phyloP scores from a whole-genome alignment of 805 yeast species.

The Sungouiella blattae region DNA sequence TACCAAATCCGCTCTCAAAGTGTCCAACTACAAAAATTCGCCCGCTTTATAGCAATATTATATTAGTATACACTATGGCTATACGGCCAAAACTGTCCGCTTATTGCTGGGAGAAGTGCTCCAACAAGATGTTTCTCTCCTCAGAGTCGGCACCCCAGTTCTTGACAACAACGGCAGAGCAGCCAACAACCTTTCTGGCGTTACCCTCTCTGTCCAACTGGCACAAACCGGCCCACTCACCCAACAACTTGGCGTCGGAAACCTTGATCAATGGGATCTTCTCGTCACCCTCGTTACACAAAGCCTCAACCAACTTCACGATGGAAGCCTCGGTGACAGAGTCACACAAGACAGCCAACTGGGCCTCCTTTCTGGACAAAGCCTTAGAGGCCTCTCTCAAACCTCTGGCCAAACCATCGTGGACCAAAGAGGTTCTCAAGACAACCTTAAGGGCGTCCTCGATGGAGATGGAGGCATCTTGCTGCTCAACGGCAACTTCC shows the following conservation, averaged over 20 bases:
- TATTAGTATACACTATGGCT: slow-evolving; percentile 2
- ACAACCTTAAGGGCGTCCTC: slow-evolving; percentile 99
- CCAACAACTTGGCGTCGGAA: slow-evolving; percentile 98
- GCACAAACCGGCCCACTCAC: slow-evolving; percentile 99
- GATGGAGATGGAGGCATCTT: slow-evolving; percentile 86
- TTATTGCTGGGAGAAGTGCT: slow-evolving; percentile 91
- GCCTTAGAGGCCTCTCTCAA: slow-evolving; percentile 99
- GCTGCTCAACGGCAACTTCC: slow-evolving; percentile 81
- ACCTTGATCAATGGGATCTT: slow-evolving; percentile 98
- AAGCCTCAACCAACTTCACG: slow-evolving; percentile 97
- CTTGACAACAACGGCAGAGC: slow-evolving; percentile 98
- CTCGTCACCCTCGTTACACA: slow-evolving; percentile 95
- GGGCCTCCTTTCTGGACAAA: slow-evolving; percentile 95
- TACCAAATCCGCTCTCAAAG: too few relatives aligned
- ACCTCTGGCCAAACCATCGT: slow-evolving; percentile 99
- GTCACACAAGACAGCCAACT: slow-evolving; percentile 95
- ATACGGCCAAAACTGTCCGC: slow-evolving; percentile 8
- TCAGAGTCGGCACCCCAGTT: slow-evolving; percentile 99
- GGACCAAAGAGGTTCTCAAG: slow-evolving; percentile 94
- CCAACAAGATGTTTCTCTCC: slow-evolving; percentile 94
- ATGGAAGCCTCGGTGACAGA: slow-evolving; percentile 97
- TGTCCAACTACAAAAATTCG: too few relatives aligned
- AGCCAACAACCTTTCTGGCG: slow-evolving; percentile 99
- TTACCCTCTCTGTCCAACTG: slow-evolving; percentile 99
- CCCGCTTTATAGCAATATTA: slow-evolving; percentile 1